Evolutionary conservation across 306 rosid genomes (phyloP).

Genomic region (Alnus glutinosa): DNA sequence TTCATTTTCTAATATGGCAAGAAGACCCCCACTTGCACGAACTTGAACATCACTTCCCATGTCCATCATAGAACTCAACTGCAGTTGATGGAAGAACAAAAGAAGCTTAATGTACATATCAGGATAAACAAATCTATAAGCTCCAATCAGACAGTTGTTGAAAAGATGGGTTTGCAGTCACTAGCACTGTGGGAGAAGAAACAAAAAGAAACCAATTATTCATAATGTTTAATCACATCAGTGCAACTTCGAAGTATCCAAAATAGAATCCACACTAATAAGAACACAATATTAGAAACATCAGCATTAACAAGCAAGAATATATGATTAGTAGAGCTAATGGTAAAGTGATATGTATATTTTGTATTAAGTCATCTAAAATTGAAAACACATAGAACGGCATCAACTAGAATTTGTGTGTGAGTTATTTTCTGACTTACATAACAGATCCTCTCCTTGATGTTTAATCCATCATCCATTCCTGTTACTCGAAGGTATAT

Average conservation of each 20-base stretch:
- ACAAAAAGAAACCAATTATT: background rate
- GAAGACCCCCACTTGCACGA: constrained; percentile 97
- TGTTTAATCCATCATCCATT: constrained; percentile 89
- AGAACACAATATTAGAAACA: background rate
- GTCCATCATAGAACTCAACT: constrained; percentile 98
- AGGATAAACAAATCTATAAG: constrained; percentile 14
- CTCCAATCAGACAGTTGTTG: background rate
- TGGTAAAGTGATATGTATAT: background rate
- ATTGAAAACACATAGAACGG: background rate
- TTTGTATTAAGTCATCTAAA: background rate
- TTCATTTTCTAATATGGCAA: constrained; percentile 92
- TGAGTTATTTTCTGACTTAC: constrained; percentile 50
- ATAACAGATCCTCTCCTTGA: constrained; percentile 79
- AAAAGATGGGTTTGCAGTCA: background rate
- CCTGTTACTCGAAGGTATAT: constrained; percentile 89
- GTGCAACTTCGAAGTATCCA: background rate
- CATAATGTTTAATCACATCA: background rate
- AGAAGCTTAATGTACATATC: background rate
- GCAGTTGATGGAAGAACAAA: constrained; percentile 27
- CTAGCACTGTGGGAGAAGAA: background rate
- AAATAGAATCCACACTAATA: background rate
- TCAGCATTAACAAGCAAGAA: background rate
- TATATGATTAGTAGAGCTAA: background rate
- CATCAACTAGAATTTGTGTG: constrained; percentile 15
- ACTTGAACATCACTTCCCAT: constrained; percentile 92